Conservation (phyloP, 768 basidiomycete genomes). For the Mycena galericulata region DNA sequence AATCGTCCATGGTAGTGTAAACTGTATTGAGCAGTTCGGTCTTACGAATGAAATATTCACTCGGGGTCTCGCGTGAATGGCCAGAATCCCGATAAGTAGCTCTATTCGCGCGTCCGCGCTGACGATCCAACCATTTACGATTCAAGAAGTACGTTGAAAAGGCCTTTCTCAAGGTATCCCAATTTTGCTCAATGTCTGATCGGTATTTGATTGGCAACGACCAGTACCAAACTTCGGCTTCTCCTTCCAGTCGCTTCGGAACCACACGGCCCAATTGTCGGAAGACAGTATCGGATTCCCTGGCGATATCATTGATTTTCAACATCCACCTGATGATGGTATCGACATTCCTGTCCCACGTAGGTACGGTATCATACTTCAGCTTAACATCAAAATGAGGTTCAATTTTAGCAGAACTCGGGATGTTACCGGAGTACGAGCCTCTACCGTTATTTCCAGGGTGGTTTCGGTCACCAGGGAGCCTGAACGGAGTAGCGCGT, state of each 20-base stretch:
- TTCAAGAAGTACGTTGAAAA: slow-evolving; percentile 50
- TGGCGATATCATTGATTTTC: slow-evolving; percentile 40
- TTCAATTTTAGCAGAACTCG: neutral
- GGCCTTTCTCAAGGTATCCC: slow-evolving; percentile 43
- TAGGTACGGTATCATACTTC: slow-evolving; percentile 43
- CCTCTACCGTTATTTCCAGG: neutral
- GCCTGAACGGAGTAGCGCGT: neutral
- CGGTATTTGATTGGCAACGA: slow-evolving; percentile 23
- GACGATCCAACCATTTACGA: slow-evolving; percentile 42
- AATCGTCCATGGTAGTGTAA: neutral
- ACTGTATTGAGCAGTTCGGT: neutral
- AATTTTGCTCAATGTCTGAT: slow-evolving; percentile 37
- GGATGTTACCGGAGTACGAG: neutral
- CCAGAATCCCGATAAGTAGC: neutral
- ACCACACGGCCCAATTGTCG: slow-evolving; percentile 45
- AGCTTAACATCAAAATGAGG: slow-evolving; percentile 48
- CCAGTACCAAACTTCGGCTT: slow-evolving; percentile 47
- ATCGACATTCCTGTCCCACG: slow-evolving; percentile 47
- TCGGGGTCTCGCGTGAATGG: neutral
- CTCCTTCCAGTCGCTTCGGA: slow-evolving; percentile 41
- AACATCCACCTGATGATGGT: slow-evolving; percentile 43
- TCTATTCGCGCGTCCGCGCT: slow-evolving; percentile 40
- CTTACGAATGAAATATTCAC: neutral
- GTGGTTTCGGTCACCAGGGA: neutral
- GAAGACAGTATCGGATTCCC: slow-evolving; percentile 33